Base-by-base conservation (phyloP, 108 stramenopile species). In the Cyclotella kingstonii region DNA sequence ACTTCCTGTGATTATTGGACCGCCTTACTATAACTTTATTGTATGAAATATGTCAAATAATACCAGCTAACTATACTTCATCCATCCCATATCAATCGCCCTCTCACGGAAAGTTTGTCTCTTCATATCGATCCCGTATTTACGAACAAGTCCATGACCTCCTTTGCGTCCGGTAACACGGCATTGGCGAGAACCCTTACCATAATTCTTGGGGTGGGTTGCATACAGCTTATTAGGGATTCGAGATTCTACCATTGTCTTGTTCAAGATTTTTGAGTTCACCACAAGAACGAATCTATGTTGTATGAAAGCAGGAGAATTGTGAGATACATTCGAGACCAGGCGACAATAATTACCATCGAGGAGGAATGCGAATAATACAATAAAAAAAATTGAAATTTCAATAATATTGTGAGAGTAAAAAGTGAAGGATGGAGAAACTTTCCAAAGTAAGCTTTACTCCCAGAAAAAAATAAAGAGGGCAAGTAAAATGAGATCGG, bases 91-190 rank as follows among this genome's bases (percentile, higher is more conserved):
- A 23, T 88, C 89, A 40, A 74, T 39, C 3, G 92, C 92, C 31
- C 85, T 85, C 52, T 93, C 92, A 65, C 92, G 83, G 79, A 93
- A 93, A 12, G 78, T 76, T 71, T 93, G 92, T 76, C 92, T 85
- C 85, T 93, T 93, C 92, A 93, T 93, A 71, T 93, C 78, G 65
- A 93, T 93, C 40, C 92, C 92, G 59, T 90, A 94, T 65, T 94
- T 90, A 60, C 92, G 85, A 72, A 94, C 83, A 25, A 94, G 81
- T 76, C 92, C 92, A 63, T 66, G 84, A 73, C 92, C 92, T 64
- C 92, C 92, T 66, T 77, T 73, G 66, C 92, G 92, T 70, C 92
- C 92, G 58, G 92, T 86, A 31, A 90, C 87, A n/a, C 85, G 87
- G 83, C 92, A 94, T 53, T 77, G 78, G 53, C 92, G 85, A 30